Percentiles rank a stretch among this genome's conserved stretches.
phyloP scores from a whole-genome alignment of 371 early-diverging fungal genomes.

The Smittium culicis region DNA sequence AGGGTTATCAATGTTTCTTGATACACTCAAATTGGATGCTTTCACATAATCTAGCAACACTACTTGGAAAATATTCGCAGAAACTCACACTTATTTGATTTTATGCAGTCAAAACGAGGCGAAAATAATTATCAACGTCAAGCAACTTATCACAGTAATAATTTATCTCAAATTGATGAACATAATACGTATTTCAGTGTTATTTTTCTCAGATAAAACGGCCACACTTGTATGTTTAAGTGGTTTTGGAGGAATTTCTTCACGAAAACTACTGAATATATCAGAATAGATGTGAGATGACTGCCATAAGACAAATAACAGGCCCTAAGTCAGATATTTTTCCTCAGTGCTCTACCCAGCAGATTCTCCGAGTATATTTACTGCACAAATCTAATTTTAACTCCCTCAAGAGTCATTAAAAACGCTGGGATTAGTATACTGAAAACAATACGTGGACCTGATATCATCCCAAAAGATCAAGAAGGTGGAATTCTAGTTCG shows the following conservation, averaged over 20 bases:
- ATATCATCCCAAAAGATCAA: background rate
- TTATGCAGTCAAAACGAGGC: background rate
- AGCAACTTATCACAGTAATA: background rate
- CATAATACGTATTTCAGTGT: background rate
- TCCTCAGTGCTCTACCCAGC: background rate
- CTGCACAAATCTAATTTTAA: constrained; percentile 8
- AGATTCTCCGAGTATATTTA: background rate
- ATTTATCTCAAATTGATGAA: background rate
- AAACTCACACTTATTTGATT: background rate
- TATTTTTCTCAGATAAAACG: background rate
- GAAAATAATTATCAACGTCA: background rate
- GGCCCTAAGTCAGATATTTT: background rate
- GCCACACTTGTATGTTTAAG: background rate
- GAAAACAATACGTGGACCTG: background rate
- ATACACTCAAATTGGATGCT: background rate
- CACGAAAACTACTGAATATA: background rate
- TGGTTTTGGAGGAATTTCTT: background rate
- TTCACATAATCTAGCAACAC: background rate
- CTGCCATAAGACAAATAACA: background rate
- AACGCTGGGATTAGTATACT: background rate
- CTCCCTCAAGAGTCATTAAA: background rate
- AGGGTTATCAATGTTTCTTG: background rate
- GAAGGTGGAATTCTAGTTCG: background rate
- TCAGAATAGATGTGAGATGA: background rate
- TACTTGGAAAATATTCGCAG: background rate